Evolutionary conservation across 2,329 filamentous ascomycete genomes (phyloP).

Genomic region (Calonectria multiphialidica): DNA sequence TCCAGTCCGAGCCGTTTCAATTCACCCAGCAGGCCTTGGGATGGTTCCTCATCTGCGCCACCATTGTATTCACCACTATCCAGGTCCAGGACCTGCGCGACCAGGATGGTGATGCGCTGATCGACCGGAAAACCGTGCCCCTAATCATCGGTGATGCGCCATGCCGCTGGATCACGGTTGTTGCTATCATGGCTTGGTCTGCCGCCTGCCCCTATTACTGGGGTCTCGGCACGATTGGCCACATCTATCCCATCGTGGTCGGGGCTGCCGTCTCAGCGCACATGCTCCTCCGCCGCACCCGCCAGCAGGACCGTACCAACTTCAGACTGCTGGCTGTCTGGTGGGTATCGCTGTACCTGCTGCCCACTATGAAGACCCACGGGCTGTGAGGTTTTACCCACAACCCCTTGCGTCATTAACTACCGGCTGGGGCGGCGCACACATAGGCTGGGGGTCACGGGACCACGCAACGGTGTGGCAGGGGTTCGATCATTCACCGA

Average conservation of each 20-base stretch:
- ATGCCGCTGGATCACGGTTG: background rate
- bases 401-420: background rate
- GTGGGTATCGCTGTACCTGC: background rate
- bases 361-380: background rate
- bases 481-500: background rate
- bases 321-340: background rate
- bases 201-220: background rate
- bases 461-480: too few relatives aligned
- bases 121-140: conserved; percentile 38
- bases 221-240: background rate
- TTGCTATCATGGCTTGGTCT: background rate
- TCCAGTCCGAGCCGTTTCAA: background rate
- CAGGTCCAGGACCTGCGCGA: conserved; percentile 41
- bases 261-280: background rate
- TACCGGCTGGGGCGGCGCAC: background rate
- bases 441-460: background rate
- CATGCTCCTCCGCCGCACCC: background rate
- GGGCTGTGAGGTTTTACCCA: background rate
- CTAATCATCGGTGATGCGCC: conserved; percentile 31
- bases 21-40: background rate
- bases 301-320: background rate
- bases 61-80: conserved; percentile 41
- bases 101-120: conserved; percentile 37
- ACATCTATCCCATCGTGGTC: background rate
- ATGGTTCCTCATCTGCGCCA: conserved; percentile 35